A percentile compares a stretch with the other conserved stretches of the same genome.
Evolutionary conservation across 768 basidiomycete species (phyloP).

Genomic region (Clitopilus hobsonii): DNA sequence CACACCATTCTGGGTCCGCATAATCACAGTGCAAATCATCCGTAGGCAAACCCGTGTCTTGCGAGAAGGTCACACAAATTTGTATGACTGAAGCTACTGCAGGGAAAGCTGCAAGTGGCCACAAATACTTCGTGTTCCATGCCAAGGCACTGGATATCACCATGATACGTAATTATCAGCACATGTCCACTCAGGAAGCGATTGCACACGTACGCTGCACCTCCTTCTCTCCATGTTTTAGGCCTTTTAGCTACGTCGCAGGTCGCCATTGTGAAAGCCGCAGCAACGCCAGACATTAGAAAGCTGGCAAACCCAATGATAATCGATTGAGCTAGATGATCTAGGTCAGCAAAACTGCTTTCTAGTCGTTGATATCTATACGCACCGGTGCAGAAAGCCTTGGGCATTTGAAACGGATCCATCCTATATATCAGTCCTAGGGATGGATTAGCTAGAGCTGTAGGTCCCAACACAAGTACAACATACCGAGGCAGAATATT

Average conservation of each 20-base stretch:
- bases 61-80: constrained; percentile 35
- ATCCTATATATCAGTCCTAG: constrained; percentile 50
- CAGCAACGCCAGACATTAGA: constrained; percentile 38
- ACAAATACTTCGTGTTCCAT: constrained; percentile 43
- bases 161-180: too few relatives aligned
- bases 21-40: constrained; percentile 60
- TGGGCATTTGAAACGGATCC: constrained; percentile 57
- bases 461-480: not conserved
- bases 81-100: constrained; percentile 38
- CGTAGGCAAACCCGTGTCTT: constrained; percentile 38
- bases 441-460: constrained; percentile 1
- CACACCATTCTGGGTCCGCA: constrained; percentile 54
- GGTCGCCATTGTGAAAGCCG: constrained; percentile 42
- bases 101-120: constrained; percentile 46
- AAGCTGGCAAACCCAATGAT: constrained; percentile 38
- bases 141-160: constrained; percentile 31
- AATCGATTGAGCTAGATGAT: constrained; percentile 34
- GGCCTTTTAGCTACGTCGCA: constrained; percentile 33
- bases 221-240: constrained; percentile 34
- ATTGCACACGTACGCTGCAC: constrained; percentile 19
- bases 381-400: constrained; percentile 52
- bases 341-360: not conserved
- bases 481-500: constrained; percentile 55
- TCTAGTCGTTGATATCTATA: not conserved
- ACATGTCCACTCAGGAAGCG: too few relatives aligned